Percentiles rank a stretch among this genome's conserved stretches.
Evolutionary conservation across 2,329 filamentous ascomycete species (phyloP).

Genomic region (Chalara sp.): DNA sequence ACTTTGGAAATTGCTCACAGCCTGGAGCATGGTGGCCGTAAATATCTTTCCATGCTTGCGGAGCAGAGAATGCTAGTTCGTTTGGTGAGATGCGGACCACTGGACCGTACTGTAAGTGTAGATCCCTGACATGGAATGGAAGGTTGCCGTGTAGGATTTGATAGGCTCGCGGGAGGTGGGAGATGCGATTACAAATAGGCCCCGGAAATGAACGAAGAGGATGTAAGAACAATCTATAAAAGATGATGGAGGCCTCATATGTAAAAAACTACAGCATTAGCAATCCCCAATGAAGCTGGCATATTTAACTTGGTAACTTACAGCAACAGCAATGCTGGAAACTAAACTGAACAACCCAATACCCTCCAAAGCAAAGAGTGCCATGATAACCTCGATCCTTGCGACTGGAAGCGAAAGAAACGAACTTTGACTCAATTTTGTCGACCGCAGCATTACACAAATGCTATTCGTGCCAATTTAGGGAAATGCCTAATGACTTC

Average conservation of each 20-base stretch:
- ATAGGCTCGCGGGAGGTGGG: constrained; percentile 5
- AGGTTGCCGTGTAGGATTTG: neutral
- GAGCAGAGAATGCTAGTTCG: constrained; percentile 5
- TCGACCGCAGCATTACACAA: no score
- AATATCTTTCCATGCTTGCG: constrained; percentile 21
- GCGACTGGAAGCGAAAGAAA: no score
- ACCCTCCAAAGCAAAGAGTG: no score
- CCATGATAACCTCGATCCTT: no score
- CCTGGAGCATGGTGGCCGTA: neutral
- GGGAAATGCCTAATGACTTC: no score
- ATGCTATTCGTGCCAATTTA: no score
- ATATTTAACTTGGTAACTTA: no score
- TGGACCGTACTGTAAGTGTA: constrained; percentile 9
- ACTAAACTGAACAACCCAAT: no score
- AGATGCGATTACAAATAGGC: constrained; percentile 14
- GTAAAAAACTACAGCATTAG: no score
- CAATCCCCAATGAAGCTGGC: no score
- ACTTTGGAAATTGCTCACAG: neutral
- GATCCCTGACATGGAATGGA: constrained; percentile 24
- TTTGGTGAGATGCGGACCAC: constrained; percentile 12
- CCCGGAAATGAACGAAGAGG: constrained; percentile 19
- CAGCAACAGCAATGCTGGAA: no score
- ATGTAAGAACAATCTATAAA: constrained; percentile 17
- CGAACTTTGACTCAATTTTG: no score
- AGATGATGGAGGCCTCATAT: neutral